Percentiles rank a stretch among this genome's conserved stretches.
phyloP scores from a whole-genome alignment of 108 stramenopile genomes.

The Cylindrotheca fusiformis region DNA sequence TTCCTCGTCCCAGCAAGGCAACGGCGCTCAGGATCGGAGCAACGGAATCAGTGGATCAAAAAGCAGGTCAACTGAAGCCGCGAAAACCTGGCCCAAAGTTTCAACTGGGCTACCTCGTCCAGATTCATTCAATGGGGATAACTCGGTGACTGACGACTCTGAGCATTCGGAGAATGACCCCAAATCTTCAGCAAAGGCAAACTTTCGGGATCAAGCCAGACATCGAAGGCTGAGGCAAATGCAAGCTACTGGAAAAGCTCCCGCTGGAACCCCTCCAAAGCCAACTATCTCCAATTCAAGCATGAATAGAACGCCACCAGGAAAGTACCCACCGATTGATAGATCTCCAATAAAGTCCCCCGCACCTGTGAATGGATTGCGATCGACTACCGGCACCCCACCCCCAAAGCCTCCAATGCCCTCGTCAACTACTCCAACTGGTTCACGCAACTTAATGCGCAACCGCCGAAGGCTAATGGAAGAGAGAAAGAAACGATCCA shows the following conservation, averaged over 20 bases:
- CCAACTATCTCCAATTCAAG: not conserved
- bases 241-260: not conserved
- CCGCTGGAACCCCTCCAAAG: not conserved
- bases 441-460: not conserved
- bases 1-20: not conserved
- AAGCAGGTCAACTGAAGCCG: too few species aligned
- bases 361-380: too few species aligned
- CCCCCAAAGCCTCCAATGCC: not conserved
- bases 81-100: too few species aligned
- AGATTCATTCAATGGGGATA: too few species aligned
- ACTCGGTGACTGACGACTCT: too few species aligned
- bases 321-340: too few species aligned
- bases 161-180: too few species aligned
- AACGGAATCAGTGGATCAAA: too few species aligned
- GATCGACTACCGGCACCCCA: not conserved
- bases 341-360: too few species aligned
- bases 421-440: not conserved
- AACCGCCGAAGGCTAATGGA: not conserved
- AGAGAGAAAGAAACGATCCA: not conserved
- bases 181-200: not conserved
- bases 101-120: too few species aligned
- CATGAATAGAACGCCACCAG: too few species aligned
- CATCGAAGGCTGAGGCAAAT: not conserved
- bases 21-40: too few species aligned
- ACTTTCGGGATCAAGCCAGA: not conserved